Percentiles rank a stretch among this genome's conserved stretches.
Evolutionary conservation across 345 rosid species (phyloP).

Genomic region (Geranium brycei): DNA sequence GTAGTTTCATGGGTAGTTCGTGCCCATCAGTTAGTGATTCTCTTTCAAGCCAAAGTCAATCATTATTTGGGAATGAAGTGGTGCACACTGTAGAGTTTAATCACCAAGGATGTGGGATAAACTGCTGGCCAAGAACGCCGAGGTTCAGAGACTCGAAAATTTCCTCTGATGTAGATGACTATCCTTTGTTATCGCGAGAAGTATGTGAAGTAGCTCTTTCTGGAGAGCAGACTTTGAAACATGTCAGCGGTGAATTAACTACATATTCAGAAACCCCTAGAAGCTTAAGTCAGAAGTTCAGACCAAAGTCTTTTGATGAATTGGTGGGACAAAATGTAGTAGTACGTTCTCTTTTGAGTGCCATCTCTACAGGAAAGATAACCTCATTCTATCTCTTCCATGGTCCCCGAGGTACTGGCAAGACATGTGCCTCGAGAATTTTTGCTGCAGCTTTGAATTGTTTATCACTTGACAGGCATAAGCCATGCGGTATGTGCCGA

Average conservation of each 20-base stretch:
- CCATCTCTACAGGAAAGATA: conserved; percentile 60
- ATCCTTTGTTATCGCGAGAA: conserved; percentile 44
- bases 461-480: conserved; percentile 50
- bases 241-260: conserved; percentile 16
- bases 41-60: conserved; percentile 31
- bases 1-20: conserved; percentile 43
- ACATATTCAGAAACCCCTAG: conserved; percentile 36
- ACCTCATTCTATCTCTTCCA: conserved; percentile 70
- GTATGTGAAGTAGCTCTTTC: conserved; percentile 14
- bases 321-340: conserved; percentile 80
- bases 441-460: conserved; percentile 93
- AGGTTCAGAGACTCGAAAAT: conserved; percentile 48
- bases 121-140: conserved; percentile 82
- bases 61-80: conserved; percentile 41
- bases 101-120: conserved; percentile 51
- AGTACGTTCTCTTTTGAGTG: conserved; percentile 60
- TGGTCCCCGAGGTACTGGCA: conserved; percentile 92
- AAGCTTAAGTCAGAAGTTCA: conserved; percentile 64
- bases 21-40: conserved; percentile 33
- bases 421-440: conserved; percentile 77
- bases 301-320: conserved; percentile 67
- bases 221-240: conserved; percentile 24
- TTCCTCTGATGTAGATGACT: conserved; percentile 55
- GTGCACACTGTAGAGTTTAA: conserved; percentile 23
- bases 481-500: conserved; percentile 81